Conservation (phyloP, 1,284 basidiomycete species). For the Cryptococcus maquisensis region DNA sequence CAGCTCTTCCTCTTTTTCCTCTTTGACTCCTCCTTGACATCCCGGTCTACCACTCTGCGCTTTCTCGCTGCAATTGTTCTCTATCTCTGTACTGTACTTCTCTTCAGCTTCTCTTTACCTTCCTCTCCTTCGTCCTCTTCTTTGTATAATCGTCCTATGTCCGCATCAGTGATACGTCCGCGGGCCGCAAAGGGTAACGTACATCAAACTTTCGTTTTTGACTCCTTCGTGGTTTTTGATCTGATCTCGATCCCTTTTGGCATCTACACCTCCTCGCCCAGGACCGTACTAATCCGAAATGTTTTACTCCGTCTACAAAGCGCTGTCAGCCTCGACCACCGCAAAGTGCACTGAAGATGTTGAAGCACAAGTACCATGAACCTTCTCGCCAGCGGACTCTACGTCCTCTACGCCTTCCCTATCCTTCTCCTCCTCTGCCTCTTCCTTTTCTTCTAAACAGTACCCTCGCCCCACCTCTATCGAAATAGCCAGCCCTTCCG, state of each 20-base stretch:
- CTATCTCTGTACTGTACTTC: too few species aligned
- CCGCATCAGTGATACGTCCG: too few species aligned
- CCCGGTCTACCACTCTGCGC: too few species aligned
- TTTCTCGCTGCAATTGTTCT: too few species aligned
- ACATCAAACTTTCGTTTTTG: slow-evolving; percentile 14
- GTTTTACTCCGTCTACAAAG: slow-evolving; percentile 68
- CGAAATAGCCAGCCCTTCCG: slow-evolving; percentile 52
- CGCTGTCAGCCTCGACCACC: neutral
- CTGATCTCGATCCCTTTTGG: slow-evolving; percentile 43
- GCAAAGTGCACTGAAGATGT: neutral
- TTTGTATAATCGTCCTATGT: too few species aligned
- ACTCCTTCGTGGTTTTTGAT: slow-evolving; percentile 32
- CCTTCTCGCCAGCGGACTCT: slow-evolving; percentile 38
- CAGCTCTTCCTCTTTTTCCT: too few species aligned
- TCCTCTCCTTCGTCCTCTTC: too few species aligned
- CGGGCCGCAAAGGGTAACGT: too few species aligned
- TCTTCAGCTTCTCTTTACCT: too few species aligned
- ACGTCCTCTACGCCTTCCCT: slow-evolving; percentile 22
- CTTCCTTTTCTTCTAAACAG: slow-evolving; percentile 52
- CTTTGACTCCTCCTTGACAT: too few species aligned
- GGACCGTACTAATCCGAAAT: too few species aligned
- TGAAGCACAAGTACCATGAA: slow-evolving; percentile 55
- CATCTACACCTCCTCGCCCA: slow-evolving; percentile 63
- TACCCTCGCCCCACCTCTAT: slow-evolving; percentile 64
- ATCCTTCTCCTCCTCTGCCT: slow-evolving; percentile 6